Base-by-base conservation (phyloP, 176 grass and related monocot genomes). In the Cenchrus americanus region DNA sequence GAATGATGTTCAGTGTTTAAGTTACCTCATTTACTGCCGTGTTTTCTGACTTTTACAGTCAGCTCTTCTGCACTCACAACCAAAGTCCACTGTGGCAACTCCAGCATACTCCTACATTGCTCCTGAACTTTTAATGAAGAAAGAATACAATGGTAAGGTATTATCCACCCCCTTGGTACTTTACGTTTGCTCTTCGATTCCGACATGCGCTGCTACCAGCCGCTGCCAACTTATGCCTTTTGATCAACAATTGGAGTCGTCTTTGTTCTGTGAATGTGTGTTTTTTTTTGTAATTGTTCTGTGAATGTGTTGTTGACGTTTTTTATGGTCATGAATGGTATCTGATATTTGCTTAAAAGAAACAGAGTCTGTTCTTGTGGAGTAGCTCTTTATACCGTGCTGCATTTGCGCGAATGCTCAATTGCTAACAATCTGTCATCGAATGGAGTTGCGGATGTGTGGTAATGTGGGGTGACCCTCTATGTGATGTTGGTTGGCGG, bases 101-200 rank as follows among this genome's bases (percentile, higher is more conserved):
- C 91, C 89, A 43, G 94, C 91, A 58, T 91, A 96, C n/a, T n/a
- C n/a, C n/a, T n/a, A n/a, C 70, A 93, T 96, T 80, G 91, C 91
- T 61, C 94, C 91, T 52, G 91, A 96, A 93, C 48, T 91, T 83
- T 37, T 93, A 69, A 69, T 60, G 15, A 88, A 86, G 50, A 93
- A 91, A 66, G 69, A 89, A 86, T 89, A 96, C 26, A 91, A 93
- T 60, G 94, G 89, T 21, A 96, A 96, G 94, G 94, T 93, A 91
- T 41, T 73, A 72, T 84, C 30, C 6, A 30, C 27, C 41, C 60
- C 58, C n/a, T 67, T 65, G 34, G 66, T 34, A 41, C 62, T 72
- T 76, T 63, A n/a, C 57, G 42, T 53, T 73, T 71, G 71, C 32
- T 6, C 11, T 4, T 3, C 34, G 34, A 37, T 3, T 88, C 30